Conservation (phyloP, 805 yeast species). For the Hanseniaspora singularis region DNA sequence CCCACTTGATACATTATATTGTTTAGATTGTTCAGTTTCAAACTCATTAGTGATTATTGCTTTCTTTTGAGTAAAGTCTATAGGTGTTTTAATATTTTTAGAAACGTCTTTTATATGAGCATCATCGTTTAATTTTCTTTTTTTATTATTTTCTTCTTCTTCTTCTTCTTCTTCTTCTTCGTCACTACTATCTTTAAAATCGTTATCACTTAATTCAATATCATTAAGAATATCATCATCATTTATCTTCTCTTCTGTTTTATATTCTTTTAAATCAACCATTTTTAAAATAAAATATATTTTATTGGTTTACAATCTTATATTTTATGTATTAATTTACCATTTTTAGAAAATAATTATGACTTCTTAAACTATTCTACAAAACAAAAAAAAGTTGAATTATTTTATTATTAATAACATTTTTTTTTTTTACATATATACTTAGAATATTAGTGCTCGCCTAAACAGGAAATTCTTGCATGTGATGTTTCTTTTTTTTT, state of each 20-base stretch:
- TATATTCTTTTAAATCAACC: background rate
- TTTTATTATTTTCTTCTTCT: conserved; percentile 15
- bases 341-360: no score
- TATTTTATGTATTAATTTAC: no score
- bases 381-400: no score
- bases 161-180: conserved; percentile 22
- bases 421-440: no score
- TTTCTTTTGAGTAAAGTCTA: conserved; percentile 24
- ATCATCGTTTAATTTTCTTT: conserved; percentile 18
- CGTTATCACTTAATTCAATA: conserved; percentile 22
- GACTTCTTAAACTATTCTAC: no score
- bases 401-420: no score
- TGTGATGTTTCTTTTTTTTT: no score
- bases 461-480: no score
- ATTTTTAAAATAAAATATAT: background rate
- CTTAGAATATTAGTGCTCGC: no score
- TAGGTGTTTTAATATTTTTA: conserved; percentile 23
- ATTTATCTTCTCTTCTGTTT: background rate
- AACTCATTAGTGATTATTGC: conserved; percentile 68
- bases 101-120: conserved; percentile 20
- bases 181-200: conserved; percentile 12
- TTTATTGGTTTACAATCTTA: background rate
- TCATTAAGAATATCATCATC: conserved; percentile 15
- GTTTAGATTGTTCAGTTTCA: conserved; percentile 81
- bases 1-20: conserved; percentile 73